phyloP scores from a whole-genome alignment of 768 basidiomycete genomes.

The Hortiboletus campestris region DNA sequence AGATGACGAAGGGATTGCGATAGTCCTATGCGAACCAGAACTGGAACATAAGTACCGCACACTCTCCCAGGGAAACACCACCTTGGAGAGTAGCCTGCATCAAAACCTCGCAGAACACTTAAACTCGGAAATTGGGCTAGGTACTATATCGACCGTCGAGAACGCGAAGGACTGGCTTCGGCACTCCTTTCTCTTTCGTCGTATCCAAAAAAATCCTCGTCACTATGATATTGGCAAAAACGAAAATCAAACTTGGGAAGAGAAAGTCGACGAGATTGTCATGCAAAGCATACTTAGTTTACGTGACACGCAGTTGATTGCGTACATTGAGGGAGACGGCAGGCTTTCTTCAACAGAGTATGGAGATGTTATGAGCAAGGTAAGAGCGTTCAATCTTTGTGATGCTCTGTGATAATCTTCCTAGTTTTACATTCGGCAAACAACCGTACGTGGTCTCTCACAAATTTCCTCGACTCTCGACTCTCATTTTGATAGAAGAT shows the following conservation, averaged over 20 bases:
- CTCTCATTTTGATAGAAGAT: conserved; percentile 47
- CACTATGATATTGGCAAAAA: conserved; percentile 68
- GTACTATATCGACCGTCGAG: conserved; percentile 69
- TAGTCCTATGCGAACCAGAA: conserved; percentile 77
- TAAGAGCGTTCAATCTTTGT: conserved; percentile 26
- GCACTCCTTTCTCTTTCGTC: conserved; percentile 81
- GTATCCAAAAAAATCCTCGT: conserved; percentile 79
- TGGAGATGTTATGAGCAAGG: conserved; percentile 88
- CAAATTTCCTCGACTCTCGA: background rate
- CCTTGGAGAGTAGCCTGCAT: conserved; percentile 86
- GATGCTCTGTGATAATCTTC: conserved; percentile 3
- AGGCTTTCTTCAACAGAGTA: conserved; percentile 65
- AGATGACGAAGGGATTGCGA: conserved; percentile 82
- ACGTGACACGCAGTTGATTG: conserved; percentile 58
- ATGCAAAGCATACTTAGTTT: conserved; percentile 60
- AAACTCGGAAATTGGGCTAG: conserved; percentile 89
- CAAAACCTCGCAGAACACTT: conserved; percentile 83
- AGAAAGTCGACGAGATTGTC: conserved; percentile 72
- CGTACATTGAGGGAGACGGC: conserved; percentile 40
- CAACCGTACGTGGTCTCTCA: conserved; percentile 48
- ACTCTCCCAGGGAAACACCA: conserved; percentile 66
- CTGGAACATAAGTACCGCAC: conserved; percentile 70
- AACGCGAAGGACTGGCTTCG: conserved; percentile 82
- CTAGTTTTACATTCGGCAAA: conserved; percentile 74
- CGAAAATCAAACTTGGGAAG: conserved; percentile 62